Percentiles rank a stretch among this genome's conserved stretches.
These are phyloP conservation scores for Mixia osmundae DNA, from an alignment of 1,284 basidiomycete species.

Conservation along the genomic window DNA sequence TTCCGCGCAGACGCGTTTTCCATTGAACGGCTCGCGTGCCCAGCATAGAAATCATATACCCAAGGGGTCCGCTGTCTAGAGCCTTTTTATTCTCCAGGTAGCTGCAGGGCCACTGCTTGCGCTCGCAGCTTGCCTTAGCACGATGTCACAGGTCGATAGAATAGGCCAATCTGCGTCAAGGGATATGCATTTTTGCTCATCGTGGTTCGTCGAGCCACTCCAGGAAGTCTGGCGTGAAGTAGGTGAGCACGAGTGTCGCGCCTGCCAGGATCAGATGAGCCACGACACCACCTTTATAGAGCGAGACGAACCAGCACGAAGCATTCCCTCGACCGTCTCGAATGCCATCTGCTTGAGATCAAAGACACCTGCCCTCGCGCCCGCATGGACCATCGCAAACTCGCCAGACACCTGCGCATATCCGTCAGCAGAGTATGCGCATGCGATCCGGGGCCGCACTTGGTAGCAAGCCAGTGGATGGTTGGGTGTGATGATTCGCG, in stretches of 20 bases:
- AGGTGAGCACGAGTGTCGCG: slow-evolving; percentile 68
- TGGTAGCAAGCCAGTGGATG: slow-evolving; percentile 76
- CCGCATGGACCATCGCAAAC: slow-evolving; percentile 88
- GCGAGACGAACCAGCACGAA: slow-evolving; percentile 49
- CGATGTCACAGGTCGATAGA: too few relatives aligned
- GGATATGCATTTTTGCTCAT: too few relatives aligned
- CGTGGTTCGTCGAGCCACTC: slow-evolving; percentile 61
- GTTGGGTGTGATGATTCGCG: slow-evolving; percentile 53
- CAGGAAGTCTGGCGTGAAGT: slow-evolving; percentile 88
- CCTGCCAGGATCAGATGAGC: slow-evolving; percentile 27
- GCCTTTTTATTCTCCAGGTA: too few relatives aligned
- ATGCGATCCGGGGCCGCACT: slow-evolving; percentile 11
- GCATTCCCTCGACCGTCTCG: slow-evolving; percentile 68
- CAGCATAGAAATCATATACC: too few relatives aligned
- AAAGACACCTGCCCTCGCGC: slow-evolving; percentile 78
- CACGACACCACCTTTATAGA: neutral
- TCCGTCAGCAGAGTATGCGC: neutral
- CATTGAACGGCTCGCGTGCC: too few relatives aligned
- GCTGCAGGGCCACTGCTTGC: too few relatives aligned
- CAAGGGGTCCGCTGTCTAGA: too few relatives aligned
- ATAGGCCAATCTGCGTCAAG: too few relatives aligned
- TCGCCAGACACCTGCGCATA: slow-evolving; percentile 66
- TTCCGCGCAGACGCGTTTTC: too few relatives aligned
- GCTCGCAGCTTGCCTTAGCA: too few relatives aligned
- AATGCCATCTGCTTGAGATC: slow-evolving; percentile 79